These are phyloP conservation scores for Plicaturopsis crispa DNA, from an alignment of 768 basidiomycete genomes.

Conservation along the genomic window DNA sequence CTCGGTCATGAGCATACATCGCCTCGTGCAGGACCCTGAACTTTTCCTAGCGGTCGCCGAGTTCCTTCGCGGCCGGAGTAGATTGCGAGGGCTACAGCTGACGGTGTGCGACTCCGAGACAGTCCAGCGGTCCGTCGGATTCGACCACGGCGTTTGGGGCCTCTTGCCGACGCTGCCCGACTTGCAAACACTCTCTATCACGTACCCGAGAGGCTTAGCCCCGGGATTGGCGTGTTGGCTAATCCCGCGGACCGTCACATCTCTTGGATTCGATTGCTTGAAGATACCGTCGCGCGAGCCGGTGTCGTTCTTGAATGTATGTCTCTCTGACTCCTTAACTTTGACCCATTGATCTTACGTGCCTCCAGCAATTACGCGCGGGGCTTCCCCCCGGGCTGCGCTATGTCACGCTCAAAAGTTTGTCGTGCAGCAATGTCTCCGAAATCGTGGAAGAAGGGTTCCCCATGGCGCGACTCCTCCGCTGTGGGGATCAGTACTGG, in stretches of 20 bases:
- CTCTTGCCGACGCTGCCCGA: constrained; percentile 51
- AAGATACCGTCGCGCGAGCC: constrained; percentile 31
- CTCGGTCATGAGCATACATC: constrained; percentile 32
- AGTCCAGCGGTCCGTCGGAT: constrained; percentile 47
- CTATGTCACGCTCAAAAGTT: constrained; percentile 38
- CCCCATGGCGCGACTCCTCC: constrained; percentile 50
- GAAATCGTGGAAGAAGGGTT: constrained; percentile 52
- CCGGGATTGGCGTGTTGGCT: constrained; percentile 62
- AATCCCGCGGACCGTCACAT: constrained; percentile 45
- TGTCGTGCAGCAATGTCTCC: constrained; percentile 26
- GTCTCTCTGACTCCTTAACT: constrained; percentile 6
- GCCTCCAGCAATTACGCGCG: constrained; percentile 47
- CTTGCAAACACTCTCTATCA: constrained; percentile 49
- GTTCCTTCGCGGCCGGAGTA: constrained; percentile 49
- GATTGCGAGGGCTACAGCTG: constrained; percentile 47
- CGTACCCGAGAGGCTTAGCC: constrained; percentile 56
- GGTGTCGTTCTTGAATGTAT: constrained; percentile 32
- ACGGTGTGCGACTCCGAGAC: constrained; percentile 35
- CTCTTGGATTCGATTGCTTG: constrained; percentile 35
- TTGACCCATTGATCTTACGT: background rate
- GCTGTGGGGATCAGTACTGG: constrained; percentile 47
- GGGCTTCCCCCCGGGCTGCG: constrained; percentile 47
- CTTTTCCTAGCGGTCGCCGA: constrained; percentile 64
- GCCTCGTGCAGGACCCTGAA: constrained; percentile 45
- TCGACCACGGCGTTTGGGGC: constrained; percentile 66